Evolutionary conservation across 768 basidiomycete species (phyloP), one percentile per base, ranked within the genome.

Genomic region (Lactarius quietus): DNA sequence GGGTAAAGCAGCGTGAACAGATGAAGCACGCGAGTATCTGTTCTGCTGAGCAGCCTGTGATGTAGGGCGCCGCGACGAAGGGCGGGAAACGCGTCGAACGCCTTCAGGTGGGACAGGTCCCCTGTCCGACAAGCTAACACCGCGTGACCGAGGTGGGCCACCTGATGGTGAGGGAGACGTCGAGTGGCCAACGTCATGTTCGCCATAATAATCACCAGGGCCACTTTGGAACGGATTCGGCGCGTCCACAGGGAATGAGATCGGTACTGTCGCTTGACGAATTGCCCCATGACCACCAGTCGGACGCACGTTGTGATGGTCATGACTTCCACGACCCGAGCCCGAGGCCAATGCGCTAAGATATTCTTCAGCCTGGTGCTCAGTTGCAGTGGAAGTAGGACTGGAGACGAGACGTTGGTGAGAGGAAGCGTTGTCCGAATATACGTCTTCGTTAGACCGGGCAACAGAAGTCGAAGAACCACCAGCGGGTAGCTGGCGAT

Each of bases 51-150:
- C 80, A 28, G 78, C 76, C 70, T 88, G 87, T 36, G 88, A 85
- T 31, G 83, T 79, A 17, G 87, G 82, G 53, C 90, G 79, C 69
- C 87, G 81, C 43, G 77, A 77, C 10, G 79, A 72, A 55, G 82
- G 85, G 70, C 91, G 79, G 55, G 90, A 83, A 31, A 95, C 90
- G 63, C 93, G 78, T 45, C 93, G 83, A 31, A 94, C 93, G 60
- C 89, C 88, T 20, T 90, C 87, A 10, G 86, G 83, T 45, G 90
- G 87, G 2, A 95, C 90, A 43, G 92, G 93, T 17, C 95, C 95
- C 70, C 84, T 78, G 69, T 98, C 95, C 61, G 84, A 84, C 62
- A 98, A 76, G 53, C 87, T 87, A 56, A 97, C 82, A 28, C 95
- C 93, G 14, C 90, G 84, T 6, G 57, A 54, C 48, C 65, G 67